phyloP scores from a whole-genome alignment of 1,284 basidiomycete genomes.

The Malassezia brasiliensis region DNA sequence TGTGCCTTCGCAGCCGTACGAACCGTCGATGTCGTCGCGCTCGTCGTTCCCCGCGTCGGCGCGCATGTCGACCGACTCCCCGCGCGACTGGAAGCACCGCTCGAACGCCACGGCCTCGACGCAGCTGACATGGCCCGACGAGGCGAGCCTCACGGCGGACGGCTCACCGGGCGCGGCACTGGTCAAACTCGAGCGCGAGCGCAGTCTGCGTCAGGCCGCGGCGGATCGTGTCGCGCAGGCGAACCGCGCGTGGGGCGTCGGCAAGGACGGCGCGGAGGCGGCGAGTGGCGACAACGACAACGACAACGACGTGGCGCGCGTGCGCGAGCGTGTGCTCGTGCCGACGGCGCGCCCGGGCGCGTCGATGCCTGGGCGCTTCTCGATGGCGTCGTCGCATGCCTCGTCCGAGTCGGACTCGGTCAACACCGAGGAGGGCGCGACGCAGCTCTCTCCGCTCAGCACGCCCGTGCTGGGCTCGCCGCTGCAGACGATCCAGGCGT shows the following conservation, averaged over 20 bases:
- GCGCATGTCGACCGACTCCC: conserved; percentile 6
- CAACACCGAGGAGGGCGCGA: background rate
- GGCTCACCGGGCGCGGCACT: background rate
- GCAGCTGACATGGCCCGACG: conserved; percentile 12
- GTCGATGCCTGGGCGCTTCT: background rate
- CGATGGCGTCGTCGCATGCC: background rate
- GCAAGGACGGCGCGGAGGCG: background rate
- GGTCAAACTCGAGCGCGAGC: background rate
- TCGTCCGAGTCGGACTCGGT: conserved; percentile 2
- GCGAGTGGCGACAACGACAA: background rate
- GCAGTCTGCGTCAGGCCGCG: background rate
- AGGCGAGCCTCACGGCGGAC: background rate
- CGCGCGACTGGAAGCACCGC: conserved; percentile 12
- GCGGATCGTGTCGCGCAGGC: conserved; percentile 6
- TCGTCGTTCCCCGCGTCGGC: conserved; percentile 12
- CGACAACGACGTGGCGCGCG: background rate
- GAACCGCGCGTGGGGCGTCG: conserved; percentile 3
- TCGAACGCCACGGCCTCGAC: conserved; percentile 7
- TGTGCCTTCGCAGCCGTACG: background rate
- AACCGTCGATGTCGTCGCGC: conserved; percentile 10
- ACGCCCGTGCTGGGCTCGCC: conserved; percentile 4
- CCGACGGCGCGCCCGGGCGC: background rate
- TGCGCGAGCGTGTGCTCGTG: background rate
- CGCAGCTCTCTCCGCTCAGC: background rate
- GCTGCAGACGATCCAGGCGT: conserved; percentile 14